Percentiles rank a stretch among this genome's conserved stretches.
Conservation (phyloP, 495 filamentous ascomycete species). For the Trichocladium antarcticum region DNA sequence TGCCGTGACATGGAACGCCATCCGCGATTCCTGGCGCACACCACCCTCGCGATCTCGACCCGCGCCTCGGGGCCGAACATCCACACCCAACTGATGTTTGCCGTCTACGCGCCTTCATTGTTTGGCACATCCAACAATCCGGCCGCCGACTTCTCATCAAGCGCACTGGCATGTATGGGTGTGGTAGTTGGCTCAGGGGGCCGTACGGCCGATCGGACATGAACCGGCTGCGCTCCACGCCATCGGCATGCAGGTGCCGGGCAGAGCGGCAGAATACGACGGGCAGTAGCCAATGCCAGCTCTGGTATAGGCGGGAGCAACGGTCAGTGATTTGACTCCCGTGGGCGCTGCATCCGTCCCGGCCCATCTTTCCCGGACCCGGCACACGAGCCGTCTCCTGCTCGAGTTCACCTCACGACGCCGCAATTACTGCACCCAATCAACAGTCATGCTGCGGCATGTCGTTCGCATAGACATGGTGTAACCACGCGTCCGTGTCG, state of each 20-base stretch:
- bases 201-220: neutral
- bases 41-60: neutral
- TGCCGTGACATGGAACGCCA: neutral
- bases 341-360: neutral
- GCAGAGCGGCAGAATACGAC: neutral
- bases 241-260: neutral
- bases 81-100: neutral
- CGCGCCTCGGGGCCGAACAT: neutral
- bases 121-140: neutral
- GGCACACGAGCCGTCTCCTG: neutral
- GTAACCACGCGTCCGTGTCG: neutral
- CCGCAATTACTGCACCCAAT: neutral
- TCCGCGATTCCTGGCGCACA: neutral
- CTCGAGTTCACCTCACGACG: too few relatives aligned
- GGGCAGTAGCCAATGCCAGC: neutral
- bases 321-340: neutral
- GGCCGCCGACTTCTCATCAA: neutral
- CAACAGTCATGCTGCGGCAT: neutral
- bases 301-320: neutral
- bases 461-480: too few relatives aligned
- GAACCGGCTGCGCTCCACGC: neutral
- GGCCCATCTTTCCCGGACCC: neutral
- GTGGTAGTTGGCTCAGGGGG: neutral
- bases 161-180: neutral
- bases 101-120: neutral